phyloP scores from a whole-genome alignment of 192 early-diverging fungal species.

The Backusella macrospora region DNA sequence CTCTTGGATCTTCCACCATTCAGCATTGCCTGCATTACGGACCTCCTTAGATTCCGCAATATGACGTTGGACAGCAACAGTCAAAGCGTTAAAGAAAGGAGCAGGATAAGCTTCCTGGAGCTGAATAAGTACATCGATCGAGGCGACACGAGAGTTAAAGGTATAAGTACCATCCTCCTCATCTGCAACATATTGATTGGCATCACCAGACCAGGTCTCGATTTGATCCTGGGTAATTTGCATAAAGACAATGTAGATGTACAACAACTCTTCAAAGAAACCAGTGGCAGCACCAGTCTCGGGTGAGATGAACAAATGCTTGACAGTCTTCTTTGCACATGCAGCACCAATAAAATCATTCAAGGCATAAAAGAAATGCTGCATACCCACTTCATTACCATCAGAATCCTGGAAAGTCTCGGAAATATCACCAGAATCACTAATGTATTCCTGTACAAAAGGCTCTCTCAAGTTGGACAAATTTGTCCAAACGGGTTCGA shows the following conservation, averaged over 20 bases:
- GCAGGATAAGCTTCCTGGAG: constrained; percentile 34
- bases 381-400: constrained; percentile 69
- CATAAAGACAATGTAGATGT: constrained; percentile 66
- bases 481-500: constrained; percentile 75
- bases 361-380: constrained; percentile 64
- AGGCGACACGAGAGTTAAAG: constrained; percentile 87
- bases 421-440: constrained; percentile 37
- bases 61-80: constrained; percentile 52
- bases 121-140: constrained; percentile 68
- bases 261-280: constrained; percentile 61
- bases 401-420: constrained; percentile 69
- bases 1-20: constrained; percentile 90
- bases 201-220: constrained; percentile 82
- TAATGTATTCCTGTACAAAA: constrained; percentile 56
- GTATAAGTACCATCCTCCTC: constrained; percentile 86
- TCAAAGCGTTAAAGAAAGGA: constrained; percentile 57
- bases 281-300: constrained; percentile 40
- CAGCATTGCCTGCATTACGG: constrained; percentile 50
- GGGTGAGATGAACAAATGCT: constrained; percentile 50
- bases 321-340: constrained; percentile 55
- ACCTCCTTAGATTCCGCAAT: constrained; percentile 54
- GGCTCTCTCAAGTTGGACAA: constrained; percentile 57
- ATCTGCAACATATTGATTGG: constrained; percentile 89
- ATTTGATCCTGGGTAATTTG: constrained; percentile 82
- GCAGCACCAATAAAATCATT: constrained; percentile 71